Evolutionary conservation across 2,329 filamentous ascomycete genomes (phyloP).

Genomic region (Aspergillus thermomutatus): DNA sequence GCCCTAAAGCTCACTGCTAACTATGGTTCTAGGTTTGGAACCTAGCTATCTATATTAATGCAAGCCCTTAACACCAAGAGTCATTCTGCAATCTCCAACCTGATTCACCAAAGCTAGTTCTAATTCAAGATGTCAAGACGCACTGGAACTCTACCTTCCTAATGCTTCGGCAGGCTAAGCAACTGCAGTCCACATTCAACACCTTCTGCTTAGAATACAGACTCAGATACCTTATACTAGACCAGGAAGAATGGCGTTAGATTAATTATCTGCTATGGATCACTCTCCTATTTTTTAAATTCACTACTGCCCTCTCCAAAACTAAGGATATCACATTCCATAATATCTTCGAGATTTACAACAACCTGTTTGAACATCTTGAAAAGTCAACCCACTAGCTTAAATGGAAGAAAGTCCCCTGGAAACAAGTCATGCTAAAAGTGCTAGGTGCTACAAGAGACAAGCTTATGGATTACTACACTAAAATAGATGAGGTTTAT

Average conservation of each 20-base stretch:
- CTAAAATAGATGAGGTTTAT: constrained; percentile 3
- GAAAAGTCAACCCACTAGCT: constrained; percentile 8
- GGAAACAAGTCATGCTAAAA: constrained; percentile 11
- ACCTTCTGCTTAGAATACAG: constrained; percentile 1
- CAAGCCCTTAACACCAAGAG: constrained; percentile 11
- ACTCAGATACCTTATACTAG: constrained; percentile 2
- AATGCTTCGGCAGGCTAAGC: constrained; percentile 12
- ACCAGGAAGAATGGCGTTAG: constrained; percentile 9
- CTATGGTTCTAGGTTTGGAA: constrained; percentile 3
- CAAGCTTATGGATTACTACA: constrained; percentile 17
- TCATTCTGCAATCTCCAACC: constrained; percentile 10
- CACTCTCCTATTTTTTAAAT: constrained; percentile 15
- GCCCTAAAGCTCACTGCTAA: too few species aligned
- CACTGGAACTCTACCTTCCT: constrained; percentile 16
- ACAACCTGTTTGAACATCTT: constrained; percentile 15
- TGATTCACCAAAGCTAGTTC: constrained; percentile 7
- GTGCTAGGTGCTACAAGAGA: neutral
- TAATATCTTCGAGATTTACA: constrained; percentile 19
- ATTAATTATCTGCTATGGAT: constrained; percentile 12
- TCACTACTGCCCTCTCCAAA: constrained; percentile 9
- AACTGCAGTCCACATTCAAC: constrained; percentile 2
- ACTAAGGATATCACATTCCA: constrained; percentile 13
- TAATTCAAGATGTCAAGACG: constrained; percentile 13
- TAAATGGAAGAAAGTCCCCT: constrained; percentile 5
- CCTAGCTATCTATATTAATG: constrained; percentile 13